Evolutionary conservation across 352 stramenopile genomes (phyloP).

Genomic region (Pythium sukuiense): DNA sequence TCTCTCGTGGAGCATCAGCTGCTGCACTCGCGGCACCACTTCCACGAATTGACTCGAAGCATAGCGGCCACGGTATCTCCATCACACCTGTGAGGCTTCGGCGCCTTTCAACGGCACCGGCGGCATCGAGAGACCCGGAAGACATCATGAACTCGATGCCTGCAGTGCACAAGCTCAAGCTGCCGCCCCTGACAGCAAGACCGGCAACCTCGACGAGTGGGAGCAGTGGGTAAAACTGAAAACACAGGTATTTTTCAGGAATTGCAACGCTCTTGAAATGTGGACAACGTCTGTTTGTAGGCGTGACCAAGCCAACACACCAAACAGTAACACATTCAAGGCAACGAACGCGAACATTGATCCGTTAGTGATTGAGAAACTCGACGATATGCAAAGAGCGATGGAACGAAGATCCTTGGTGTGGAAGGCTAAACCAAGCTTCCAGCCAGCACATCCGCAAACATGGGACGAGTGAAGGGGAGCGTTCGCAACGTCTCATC

Average conservation of each 20-base stretch:
- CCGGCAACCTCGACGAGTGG: constrained; percentile 12
- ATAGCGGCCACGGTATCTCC: constrained; percentile 22
- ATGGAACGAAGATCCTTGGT: no score
- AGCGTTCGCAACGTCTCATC: not conserved
- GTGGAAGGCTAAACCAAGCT: not conserved
- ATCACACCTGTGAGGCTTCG: constrained; percentile 40
- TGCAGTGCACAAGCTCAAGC: constrained; percentile 30
- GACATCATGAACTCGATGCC: constrained; percentile 13
- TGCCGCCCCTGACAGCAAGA: constrained; percentile 46
- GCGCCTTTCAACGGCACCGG: constrained; percentile 46
- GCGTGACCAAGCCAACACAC: not conserved
- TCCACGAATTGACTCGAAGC: constrained; percentile 28
- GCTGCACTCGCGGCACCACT: constrained; percentile 12
- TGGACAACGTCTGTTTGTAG: not conserved
- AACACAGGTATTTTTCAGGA: not conserved
- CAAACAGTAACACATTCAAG: not conserved
- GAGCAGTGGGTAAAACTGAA: not conserved
- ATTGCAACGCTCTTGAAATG: not conserved
- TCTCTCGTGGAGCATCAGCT: constrained; percentile 27
- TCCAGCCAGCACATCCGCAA: not conserved
- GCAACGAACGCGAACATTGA: no score
- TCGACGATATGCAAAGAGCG: no score
- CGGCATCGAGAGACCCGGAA: constrained; percentile 25
- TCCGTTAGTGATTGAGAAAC: no score
- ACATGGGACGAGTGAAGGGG: constrained; percentile 3